phyloP scores from a whole-genome alignment of 495 filamentous ascomycete species.

The Stereocaulon alpinum region DNA sequence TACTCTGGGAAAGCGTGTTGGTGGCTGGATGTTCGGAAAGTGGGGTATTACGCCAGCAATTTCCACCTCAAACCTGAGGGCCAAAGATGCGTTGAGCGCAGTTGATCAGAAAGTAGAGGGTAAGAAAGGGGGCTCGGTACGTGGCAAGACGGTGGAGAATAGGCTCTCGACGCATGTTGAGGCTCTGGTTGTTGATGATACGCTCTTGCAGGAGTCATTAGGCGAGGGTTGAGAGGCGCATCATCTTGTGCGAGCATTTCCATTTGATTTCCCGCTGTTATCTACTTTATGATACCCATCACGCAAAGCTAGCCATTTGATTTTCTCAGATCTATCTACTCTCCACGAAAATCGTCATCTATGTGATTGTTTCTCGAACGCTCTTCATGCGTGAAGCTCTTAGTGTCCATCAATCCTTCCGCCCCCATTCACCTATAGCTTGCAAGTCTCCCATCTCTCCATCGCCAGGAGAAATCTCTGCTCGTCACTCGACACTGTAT shows the following conservation, averaged over 20 bases:
- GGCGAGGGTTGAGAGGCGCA: background rate
- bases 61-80: slow-evolving; percentile 19
- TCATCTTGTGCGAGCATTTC: background rate
- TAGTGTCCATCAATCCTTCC: background rate
- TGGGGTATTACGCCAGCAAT: slow-evolving; percentile 40
- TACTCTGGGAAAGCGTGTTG: slow-evolving; percentile 36
- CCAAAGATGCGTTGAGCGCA: slow-evolving; percentile 13
- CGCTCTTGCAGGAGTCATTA: slow-evolving; percentile 16
- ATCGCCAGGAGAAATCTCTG: background rate
- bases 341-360: background rate
- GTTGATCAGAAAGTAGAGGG: background rate
- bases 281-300: background rate
- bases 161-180: slow-evolving; percentile 15
- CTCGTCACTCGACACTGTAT: background rate
- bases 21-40: slow-evolving; percentile 46
- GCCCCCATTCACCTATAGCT: background rate
- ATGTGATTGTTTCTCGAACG: background rate
- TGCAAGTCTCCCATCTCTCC: background rate
- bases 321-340: background rate
- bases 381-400: background rate
- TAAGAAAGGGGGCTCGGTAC: background rate
- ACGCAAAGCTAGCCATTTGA: background rate
- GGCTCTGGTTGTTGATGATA: slow-evolving; percentile 8
- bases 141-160: slow-evolving; percentile 1
- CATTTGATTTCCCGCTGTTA: background rate